Evolutionary conservation across 2,329 filamentous ascomycete species (phyloP), one percentile per base, ranked within the genome.

Genomic region (Monosporascus sp.): DNA sequence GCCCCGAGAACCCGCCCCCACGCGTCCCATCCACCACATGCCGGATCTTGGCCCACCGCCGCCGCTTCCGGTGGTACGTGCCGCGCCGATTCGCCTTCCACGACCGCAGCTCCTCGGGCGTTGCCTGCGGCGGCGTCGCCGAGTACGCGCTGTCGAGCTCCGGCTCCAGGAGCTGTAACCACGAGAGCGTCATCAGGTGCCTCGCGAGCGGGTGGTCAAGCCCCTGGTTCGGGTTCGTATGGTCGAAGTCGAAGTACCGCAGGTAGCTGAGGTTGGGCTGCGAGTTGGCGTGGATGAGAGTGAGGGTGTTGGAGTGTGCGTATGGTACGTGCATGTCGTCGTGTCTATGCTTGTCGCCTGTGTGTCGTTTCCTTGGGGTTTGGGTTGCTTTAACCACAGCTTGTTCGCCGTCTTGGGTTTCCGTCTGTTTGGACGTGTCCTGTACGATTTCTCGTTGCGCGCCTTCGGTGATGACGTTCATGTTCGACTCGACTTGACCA

Each of bases 221-320:
- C 16, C 80, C 76, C 51, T 77, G 80, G 59, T 79, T 80, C 44
- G 86, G 84, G 57, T 83, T 84, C 54, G 81, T 80, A 60, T 80
- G 75, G 71, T 96, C 91, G 73, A 86, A 97, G 69, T 85, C 84
- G 73, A 96, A 97, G 76, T 96, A 95, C 68, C 89, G 89, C 20
- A 99, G 80, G 48, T 94, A 81, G 19, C 86, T 86, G 54, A 97
- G 82, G 68, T 97, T 97, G 2, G 91, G 89, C 70, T 96, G 91
- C 31, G 87, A 82, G 69, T 92, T 91, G 50, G 86, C 74, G 70
- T 96, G 91, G 37, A 96, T 72, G 50, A 96, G 70, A 1, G 91
- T 96, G 58, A 90, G 83, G 55, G 86, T 93, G 72, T 91, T 96
- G 57, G 80, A 84, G 49, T 72, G 76, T 27, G 84, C 85, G 65